phyloP scores from a whole-genome alignment of 768 basidiomycete genomes.

The Kwoniella dejecticola region DNA sequence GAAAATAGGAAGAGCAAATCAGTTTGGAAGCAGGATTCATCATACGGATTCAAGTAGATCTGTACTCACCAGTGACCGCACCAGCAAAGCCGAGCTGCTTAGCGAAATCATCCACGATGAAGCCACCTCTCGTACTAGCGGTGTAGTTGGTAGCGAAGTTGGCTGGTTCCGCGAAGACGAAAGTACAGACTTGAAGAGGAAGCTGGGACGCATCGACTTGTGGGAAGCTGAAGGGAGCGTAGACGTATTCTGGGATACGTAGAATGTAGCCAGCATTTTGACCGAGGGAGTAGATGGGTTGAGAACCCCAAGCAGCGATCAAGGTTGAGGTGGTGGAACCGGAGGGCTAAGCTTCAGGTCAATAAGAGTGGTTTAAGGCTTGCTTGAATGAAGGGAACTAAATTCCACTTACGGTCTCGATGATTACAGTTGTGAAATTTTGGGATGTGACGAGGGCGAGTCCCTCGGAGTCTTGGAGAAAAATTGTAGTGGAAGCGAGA shows the following conservation, averaged over 20 bases:
- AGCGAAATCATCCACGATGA: constrained; percentile 5
- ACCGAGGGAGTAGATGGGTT: constrained; percentile 19
- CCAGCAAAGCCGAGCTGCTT: constrained; percentile 1
- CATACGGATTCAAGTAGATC: not conserved
- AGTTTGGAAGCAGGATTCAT: not conserved
- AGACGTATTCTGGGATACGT: constrained; percentile 7
- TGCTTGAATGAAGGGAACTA: not conserved
- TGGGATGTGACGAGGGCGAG: constrained; percentile 2
- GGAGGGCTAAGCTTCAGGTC: constrained; percentile 5
- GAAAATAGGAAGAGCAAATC: not conserved
- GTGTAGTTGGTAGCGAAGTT: constrained; percentile 3
- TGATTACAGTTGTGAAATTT: constrained; percentile 18
- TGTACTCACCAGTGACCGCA: constrained; percentile 12
- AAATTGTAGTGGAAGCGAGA: constrained; percentile 12
- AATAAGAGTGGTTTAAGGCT: too few species aligned
- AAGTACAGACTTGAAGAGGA: constrained; percentile 19
- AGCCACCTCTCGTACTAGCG: not conserved
- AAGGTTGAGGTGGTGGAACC: constrained; percentile 4
- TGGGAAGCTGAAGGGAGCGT: constrained; percentile 12
- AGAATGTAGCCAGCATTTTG: constrained; percentile 13
- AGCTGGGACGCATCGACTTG: not conserved
- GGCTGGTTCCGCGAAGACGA: constrained; percentile 11
- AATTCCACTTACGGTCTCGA: constrained; percentile 8
- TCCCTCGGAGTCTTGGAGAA: constrained; percentile 10
- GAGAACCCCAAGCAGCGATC: constrained; percentile 17